Base-by-base conservation (phyloP, 164 flowering plant genomes). In the Stephania japonica region DNA sequence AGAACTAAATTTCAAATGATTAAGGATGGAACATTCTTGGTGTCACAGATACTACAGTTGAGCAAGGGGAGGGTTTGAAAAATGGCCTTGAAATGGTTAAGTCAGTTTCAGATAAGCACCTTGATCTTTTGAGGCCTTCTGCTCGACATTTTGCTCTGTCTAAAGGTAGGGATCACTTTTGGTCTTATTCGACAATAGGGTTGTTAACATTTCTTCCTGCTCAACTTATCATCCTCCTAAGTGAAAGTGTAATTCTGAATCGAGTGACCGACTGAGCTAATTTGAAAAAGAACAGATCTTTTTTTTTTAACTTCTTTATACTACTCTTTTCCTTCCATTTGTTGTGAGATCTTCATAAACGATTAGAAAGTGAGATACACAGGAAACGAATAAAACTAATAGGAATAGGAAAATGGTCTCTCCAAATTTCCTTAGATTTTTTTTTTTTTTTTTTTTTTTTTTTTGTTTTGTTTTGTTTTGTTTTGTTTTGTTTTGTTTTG, bases 81-180 rank as follows among this genome's bases (percentile, higher is more conserved):
- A 84, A 78, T 74, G 85, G 78, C 43, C 67, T 85, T 76, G 91
- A 89, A 79, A 67, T 89, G 86, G 87, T 76, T 65, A 87, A 72
- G 83, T 73, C 89, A 56, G 85, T 72, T 74, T 80, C 93, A 47
- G 89, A 84, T 65, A 89, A 88, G 84, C 89, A 84, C 78, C 76
- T 70, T 75, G 88, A 90, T 76, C 90, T 89, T 75, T 81, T 85
- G 83, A 89, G 91, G 81, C 90, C 93, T 61, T 80, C 90, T 21
- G 87, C 90, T 75, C 89, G 93, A 70, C 75, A 82, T 76, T 77
- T 75, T 84, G 81, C 93, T 62, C 70, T 83, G 70, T 83, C 80
- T 73, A 91, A 87, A 89, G 96, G 96, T 91, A 83, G 68, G n/a
- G 47, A 69, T 70, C 50, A 25, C 21, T 13, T 7, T 66, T 69